phyloP scores from a whole-genome alignment of 495 filamentous ascomycete species.

The Rhypophila decipiens region DNA sequence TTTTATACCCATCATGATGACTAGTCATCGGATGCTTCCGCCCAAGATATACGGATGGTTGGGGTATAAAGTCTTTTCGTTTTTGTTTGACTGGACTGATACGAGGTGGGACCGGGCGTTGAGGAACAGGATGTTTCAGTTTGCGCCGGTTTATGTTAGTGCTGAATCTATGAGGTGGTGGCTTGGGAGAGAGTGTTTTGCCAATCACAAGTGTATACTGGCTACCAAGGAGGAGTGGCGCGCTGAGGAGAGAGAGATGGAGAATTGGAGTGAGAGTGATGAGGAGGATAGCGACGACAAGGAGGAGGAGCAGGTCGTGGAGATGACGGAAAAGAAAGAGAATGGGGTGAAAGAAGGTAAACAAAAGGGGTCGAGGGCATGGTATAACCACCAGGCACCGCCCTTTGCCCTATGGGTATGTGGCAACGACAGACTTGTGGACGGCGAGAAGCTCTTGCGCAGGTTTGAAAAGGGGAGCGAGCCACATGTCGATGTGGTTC shows the following conservation, averaged over 20 bases:
- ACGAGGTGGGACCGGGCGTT: constrained; percentile 76
- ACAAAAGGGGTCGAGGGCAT: constrained; percentile 50
- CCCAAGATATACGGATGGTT: constrained; percentile 70
- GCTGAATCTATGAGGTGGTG: constrained; percentile 95
- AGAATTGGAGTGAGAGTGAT: not conserved
- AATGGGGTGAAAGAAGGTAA: constrained; percentile 5
- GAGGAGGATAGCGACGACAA: not conserved
- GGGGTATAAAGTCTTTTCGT: constrained; percentile 85
- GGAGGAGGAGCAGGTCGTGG: constrained; percentile 7
- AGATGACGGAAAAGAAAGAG: not conserved
- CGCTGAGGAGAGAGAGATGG: constrained; percentile 54
- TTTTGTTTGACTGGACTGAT: constrained; percentile 88
- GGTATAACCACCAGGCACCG: constrained; percentile 75
- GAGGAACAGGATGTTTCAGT: constrained; percentile 81
- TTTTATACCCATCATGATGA: constrained; percentile 95
- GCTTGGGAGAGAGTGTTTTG: constrained; percentile 87
- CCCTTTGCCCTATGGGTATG: constrained; percentile 88
- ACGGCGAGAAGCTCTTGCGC: constrained; percentile 66
- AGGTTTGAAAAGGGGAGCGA: constrained; percentile 74
- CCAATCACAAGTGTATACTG: constrained; percentile 85
- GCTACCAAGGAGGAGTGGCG: constrained; percentile 63
- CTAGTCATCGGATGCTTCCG: constrained; percentile 61
- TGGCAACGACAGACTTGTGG: constrained; percentile 76
- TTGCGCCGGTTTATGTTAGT: constrained; percentile 83
- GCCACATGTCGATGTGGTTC: constrained; percentile 73